Base-by-base conservation (phyloP, 176 grass and related monocot species). In the Bromus sterilis region DNA sequence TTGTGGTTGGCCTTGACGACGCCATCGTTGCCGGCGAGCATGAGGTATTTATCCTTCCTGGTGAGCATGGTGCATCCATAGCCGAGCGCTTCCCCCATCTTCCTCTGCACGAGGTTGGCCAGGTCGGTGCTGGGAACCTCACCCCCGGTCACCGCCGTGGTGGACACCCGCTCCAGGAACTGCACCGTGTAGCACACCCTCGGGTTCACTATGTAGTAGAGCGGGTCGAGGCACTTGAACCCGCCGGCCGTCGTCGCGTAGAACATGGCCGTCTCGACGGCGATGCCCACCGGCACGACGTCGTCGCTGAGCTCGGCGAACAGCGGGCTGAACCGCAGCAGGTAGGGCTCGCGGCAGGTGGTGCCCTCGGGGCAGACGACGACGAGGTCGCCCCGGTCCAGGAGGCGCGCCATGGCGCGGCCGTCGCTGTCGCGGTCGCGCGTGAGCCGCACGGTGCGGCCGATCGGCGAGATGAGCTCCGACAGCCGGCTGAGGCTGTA, bases 301-400 rank as follows among this genome's bases (percentile, higher is more conserved):
- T 84, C 87, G 66, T 89, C 80, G 53, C 71, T 66, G 29, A 97
- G 87, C 89, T 97, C 91, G 14, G 89, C 63, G 71, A 94, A 91
- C 3, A 97, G 87, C 59, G 91, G 89, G 84, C 89, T 92, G 68
- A 97, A 97, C 4, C 94, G 82, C 1, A 97, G 91, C 29, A 97
- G 80, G 65, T 88, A 97, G 0, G 91, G 91, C 18, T 97, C 94
- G 0, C 94, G 75, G 82, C 91, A 97, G 1, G 94, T 97, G 31
- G 94, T 97, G 9, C 94, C 94, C 76, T 94, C 91, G 0, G 91
- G 87, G 82, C 94, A 94, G 21, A 91, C 71, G 6, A 97, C 94
- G 28, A 94, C 86, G 63, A 53, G 41, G 78, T 93, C 33, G 2
- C 88, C 94, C 30, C 20, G 1, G 56, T 46, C 74, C 21, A 94